Percentiles rank a stretch among this genome's conserved stretches.
These are phyloP conservation scores for Arctostaphylos glauca DNA, from an alignment of 148 eudicot species.

Conservation along the genomic window DNA sequence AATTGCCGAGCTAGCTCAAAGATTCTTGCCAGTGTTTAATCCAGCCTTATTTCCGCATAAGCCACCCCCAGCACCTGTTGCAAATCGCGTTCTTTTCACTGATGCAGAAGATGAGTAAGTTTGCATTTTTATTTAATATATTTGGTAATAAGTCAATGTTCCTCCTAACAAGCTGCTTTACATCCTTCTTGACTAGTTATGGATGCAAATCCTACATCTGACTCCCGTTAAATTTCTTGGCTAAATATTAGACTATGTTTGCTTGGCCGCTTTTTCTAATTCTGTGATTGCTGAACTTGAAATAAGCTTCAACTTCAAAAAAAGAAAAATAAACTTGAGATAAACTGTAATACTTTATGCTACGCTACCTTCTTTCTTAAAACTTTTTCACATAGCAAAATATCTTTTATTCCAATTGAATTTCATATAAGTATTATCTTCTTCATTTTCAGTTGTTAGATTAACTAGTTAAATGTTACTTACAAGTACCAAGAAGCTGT, in stretches of 20 bases:
- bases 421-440: neutral
- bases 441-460: neutral
- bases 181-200: neutral
- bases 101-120: conserved; percentile 96
- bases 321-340: no score
- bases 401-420: neutral
- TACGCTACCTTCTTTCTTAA: neutral
- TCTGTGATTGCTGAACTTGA: neutral
- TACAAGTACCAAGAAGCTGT: neutral
- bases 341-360: neutral
- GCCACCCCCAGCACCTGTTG: conserved; percentile 72
- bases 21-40: conserved; percentile 74
- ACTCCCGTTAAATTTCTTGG: neutral
- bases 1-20: conserved; percentile 62
- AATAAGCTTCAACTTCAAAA: neutral
- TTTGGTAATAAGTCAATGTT: neutral
- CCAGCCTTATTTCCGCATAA: conserved; percentile 80
- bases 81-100: conserved; percentile 84
- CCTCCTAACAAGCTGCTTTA: neutral
- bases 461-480: neutral
- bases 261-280: neutral
- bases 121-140: neutral
- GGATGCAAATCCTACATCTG: neutral
- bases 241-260: neutral
- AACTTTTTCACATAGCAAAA: neutral